These are phyloP conservation scores for Punica granatum DNA, from an alignment of 345 rosid species.

Conservation along the genomic window DNA sequence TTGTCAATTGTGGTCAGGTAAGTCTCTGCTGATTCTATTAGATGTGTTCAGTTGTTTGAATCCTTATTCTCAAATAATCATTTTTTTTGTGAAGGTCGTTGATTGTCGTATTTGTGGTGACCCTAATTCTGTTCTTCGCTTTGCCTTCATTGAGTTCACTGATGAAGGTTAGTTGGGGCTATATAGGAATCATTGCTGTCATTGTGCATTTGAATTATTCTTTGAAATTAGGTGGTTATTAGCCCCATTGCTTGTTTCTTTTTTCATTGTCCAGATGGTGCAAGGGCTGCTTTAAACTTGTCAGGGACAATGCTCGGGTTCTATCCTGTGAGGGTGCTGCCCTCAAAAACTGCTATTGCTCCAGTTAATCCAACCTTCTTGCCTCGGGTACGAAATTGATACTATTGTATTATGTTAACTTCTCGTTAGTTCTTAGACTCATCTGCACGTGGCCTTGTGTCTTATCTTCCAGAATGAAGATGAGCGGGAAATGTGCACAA, in stretches of 20 bases:
- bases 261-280: conserved; percentile 29
- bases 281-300: conserved; percentile 59
- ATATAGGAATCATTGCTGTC: background rate
- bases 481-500: conserved; percentile 92
- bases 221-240: background rate
- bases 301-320: conserved; percentile 87
- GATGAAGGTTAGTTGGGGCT: conserved; percentile 54
- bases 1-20: conserved; percentile 83
- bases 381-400: conserved; percentile 61
- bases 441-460: background rate
- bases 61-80: conserved; percentile 9
- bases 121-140: conserved; percentile 88
- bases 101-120: conserved; percentile 98
- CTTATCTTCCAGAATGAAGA: conserved; percentile 53
- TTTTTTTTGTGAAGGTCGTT: conserved; percentile 52
- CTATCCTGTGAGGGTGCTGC: conserved; percentile 84
- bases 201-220: background rate
- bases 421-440: background rate
- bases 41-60: conserved; percentile 1
- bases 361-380: conserved; percentile 92
- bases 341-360: conserved; percentile 94
- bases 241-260: background rate
- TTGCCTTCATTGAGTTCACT: conserved; percentile 90
- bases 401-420: background rate
- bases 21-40: conserved; percentile 3